phyloP scores from a whole-genome alignment of 2,329 filamentous ascomycete genomes.

The Thielaviopsis populi region DNA sequence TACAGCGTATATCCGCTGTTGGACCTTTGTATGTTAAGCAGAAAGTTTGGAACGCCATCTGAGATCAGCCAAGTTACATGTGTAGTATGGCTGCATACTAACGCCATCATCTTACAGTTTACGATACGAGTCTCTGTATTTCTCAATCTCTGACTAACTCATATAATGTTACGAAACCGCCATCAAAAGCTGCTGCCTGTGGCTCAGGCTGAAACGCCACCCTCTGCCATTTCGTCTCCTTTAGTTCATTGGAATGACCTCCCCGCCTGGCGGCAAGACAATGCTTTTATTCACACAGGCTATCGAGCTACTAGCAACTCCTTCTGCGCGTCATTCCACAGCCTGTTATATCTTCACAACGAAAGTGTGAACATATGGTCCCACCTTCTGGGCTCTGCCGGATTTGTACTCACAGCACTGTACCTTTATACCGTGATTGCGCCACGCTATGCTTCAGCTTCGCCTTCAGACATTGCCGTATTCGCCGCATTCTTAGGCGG shows the following conservation, averaged over 20 bases:
- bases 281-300: conserved; percentile 38
- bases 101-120: neutral
- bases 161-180: neutral
- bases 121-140: neutral
- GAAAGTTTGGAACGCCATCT: too few relatives aligned
- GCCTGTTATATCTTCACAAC: conserved; percentile 42
- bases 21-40: neutral
- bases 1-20: neutral
- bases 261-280: conserved; percentile 44
- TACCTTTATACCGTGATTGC: conserved; percentile 43
- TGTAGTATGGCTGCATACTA: neutral
- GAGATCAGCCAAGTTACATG: too few relatives aligned
- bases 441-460: conserved; percentile 51
- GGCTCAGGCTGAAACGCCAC: neutral
- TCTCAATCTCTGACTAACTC: neutral
- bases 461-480: conserved; percentile 47
- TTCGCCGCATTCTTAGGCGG: conserved; percentile 70
- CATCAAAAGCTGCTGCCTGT: neutral
- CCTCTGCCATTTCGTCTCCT: neutral
- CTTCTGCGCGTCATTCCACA: conserved; percentile 31
- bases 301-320: conserved; percentile 39
- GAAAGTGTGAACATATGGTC: conserved; percentile 50
- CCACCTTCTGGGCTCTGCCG: conserved; percentile 48
- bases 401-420: conserved; percentile 36
- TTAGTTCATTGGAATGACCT: conserved; percentile 40